Evolutionary conservation across 805 yeast species (phyloP).

Genomic region (Metschnikowia bowlesiae): DNA sequence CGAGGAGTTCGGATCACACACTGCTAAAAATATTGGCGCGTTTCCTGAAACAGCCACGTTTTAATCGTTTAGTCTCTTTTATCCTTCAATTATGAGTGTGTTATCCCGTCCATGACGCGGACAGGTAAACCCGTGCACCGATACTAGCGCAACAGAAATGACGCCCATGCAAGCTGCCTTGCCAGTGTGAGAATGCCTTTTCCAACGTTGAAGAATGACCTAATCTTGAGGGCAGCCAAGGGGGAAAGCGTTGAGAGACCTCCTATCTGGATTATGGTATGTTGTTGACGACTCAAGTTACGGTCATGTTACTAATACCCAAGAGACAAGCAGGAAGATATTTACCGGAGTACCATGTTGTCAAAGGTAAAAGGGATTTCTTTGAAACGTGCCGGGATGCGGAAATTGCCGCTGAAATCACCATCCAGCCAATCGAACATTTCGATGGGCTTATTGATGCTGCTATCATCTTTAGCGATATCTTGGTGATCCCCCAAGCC

Average conservation of each 20-base stretch:
- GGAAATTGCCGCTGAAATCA: conserved; percentile 87
- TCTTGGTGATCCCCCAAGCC: conserved; percentile 94
- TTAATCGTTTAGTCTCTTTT: not conserved
- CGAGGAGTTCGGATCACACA: too few relatives aligned
- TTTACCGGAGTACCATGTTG: conserved; percentile 86
- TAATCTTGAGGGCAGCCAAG: conserved; percentile 84
- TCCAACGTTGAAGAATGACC: conserved; percentile 81
- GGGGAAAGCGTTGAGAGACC: conserved; percentile 94
- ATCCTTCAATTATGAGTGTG: not conserved
- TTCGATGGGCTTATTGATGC: conserved; percentile 90
- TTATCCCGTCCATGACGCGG: not conserved
- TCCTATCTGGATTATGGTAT: conserved; percentile 92
- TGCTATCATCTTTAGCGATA: conserved; percentile 94
- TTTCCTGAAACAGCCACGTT: too few relatives aligned
- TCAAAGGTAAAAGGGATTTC: conserved; percentile 79
- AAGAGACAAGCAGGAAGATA: conserved; percentile 95
- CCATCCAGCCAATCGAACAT: conserved; percentile 92
- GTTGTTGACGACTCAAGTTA: conserved; percentile 14
- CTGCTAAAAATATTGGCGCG: too few relatives aligned
- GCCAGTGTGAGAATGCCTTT: conserved; percentile 33
- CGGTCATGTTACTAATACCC: conserved; percentile 6
- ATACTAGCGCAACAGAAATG: conserved; percentile 1
- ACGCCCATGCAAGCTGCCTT: not conserved
- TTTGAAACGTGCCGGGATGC: conserved; percentile 95
- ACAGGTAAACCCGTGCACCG: conserved; percentile 1